A percentile compares a stretch with the other conserved stretches of the same genome.
Evolutionary conservation across 441 rosid species (phyloP).

Genomic region (Hypseocharis bilobata): DNA sequence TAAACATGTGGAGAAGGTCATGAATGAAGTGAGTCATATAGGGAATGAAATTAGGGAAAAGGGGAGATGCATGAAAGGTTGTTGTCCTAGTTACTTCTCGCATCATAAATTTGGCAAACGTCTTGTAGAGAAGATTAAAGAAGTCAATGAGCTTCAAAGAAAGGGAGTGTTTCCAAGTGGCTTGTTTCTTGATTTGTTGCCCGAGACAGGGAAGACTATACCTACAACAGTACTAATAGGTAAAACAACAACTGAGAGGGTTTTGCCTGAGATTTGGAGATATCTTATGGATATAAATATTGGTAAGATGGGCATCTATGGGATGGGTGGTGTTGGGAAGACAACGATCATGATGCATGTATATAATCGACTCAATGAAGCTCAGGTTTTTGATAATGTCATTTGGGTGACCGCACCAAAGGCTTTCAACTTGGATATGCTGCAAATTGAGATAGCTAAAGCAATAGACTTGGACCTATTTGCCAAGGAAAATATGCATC

Average conservation of each 20-base stretch:
- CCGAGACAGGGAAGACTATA: slow-evolving; percentile 4
- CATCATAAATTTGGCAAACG: slow-evolving; percentile 14
- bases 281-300: slow-evolving; percentile 12
- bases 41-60: slow-evolving; percentile 3
- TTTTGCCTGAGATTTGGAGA: slow-evolving; percentile 11
- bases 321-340: slow-evolving; percentile 26
- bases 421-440: background rate
- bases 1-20: slow-evolving; percentile 12
- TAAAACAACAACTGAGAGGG: slow-evolving; percentile 9
- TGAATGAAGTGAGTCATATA: slow-evolving; percentile 9
- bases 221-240: slow-evolving; percentile 11
- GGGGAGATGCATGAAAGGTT: slow-evolving; percentile 15
- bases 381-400: slow-evolving; percentile 12
- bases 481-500: background rate
- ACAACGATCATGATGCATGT: slow-evolving; percentile 23
- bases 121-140: slow-evolving; percentile 9
- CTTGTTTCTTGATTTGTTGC: slow-evolving; percentile 11
- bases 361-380: slow-evolving; percentile 12
- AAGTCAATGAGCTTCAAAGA: slow-evolving; percentile 6
- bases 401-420: slow-evolving; percentile 23
- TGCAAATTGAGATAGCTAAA: slow-evolving; percentile 20
- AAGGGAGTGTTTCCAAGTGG: slow-evolving; percentile 22
- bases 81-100: slow-evolving; percentile 18
- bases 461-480: slow-evolving; percentile 13
- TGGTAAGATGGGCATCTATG: slow-evolving; percentile 17